These are phyloP conservation scores for Penicillium sp. DNA, from an alignment of 2,329 filamentous ascomycete genomes.

Conservation along the genomic window DNA sequence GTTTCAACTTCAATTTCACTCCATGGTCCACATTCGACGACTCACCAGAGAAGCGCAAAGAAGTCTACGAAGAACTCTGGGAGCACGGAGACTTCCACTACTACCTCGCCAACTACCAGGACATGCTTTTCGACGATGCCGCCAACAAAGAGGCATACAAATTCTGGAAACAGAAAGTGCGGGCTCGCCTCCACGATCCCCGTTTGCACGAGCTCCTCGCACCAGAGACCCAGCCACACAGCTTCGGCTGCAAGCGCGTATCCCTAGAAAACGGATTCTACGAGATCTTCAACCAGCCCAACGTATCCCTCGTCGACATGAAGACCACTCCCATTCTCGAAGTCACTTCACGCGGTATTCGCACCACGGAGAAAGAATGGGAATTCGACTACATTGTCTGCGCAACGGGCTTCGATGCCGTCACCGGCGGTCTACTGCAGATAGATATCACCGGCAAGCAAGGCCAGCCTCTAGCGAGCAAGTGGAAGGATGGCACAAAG, in stretches of 20 bases:
- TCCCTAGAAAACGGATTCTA: constrained; percentile 52
- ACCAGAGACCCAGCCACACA: constrained; percentile 52
- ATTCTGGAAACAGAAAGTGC: constrained; percentile 55
- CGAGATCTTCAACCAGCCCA: constrained; percentile 47
- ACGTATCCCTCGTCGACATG: constrained; percentile 49
- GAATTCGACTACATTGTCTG: constrained; percentile 39
- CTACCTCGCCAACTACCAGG: constrained; percentile 54
- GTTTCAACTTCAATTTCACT: constrained; percentile 44
- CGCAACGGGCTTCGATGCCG: constrained; percentile 41
- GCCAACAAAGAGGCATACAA: constrained; percentile 55
- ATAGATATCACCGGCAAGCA: constrained; percentile 31
- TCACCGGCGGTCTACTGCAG: constrained; percentile 34
- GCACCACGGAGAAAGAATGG: constrained; percentile 17
- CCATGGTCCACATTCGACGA: constrained; percentile 51
- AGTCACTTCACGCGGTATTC: constrained; percentile 35
- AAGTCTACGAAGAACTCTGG: constrained; percentile 52
- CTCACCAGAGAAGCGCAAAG: constrained; percentile 50
- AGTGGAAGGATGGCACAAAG: constrained; percentile 29
- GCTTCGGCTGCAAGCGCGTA: constrained; percentile 53
- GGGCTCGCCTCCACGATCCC: constrained; percentile 51
- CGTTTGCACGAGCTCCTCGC: constrained; percentile 52
- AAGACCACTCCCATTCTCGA: constrained; percentile 44
- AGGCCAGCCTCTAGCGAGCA: constrained; percentile 24
- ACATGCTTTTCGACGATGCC: constrained; percentile 32
- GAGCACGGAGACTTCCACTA: constrained; percentile 53